Evolutionary conservation across 2,329 filamentous ascomycete genomes (phyloP), one percentile per base, ranked within the genome.

Genomic region (Anisogramma anomala): DNA sequence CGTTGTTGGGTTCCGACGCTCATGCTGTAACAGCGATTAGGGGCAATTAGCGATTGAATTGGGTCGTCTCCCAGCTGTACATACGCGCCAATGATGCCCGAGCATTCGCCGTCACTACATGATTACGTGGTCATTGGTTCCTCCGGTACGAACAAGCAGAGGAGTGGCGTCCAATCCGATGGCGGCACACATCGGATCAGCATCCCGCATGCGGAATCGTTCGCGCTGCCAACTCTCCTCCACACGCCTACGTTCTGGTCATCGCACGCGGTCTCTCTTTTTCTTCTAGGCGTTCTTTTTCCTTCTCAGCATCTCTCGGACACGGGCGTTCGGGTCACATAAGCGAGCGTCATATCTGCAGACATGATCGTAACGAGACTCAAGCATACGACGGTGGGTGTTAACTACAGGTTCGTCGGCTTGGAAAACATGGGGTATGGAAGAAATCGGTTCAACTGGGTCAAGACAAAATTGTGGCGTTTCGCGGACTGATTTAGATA

Each of bases 1-100:
- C 67, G 13, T 68, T 67, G 36, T 65, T 59, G 55, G 58, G 60
- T 33, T 49, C 65, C 40, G 69, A 74, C 43, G 53, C 67, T 54
- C 65, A 72, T 57, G 52, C 66, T 41, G 59, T 67, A 33, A 67
- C 69, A 54, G 69, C 70, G 31, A 76, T 66, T 47, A 58, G 58
- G 50, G 59, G 63, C 39, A 50, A 42, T 37, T 48, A 48, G 44
- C 31, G 23, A 32, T 36, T 41, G 36, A 37, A 35, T 20, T 35
- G 27, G 39, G 32, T 23, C 19, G 26, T 48, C 31, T 30, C 46
- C 14, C 30, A n/a, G 23, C 8, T 30, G 28, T 25, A 38, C 22
- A 28, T 25, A 27, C 35, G 20, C 27, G 25, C 33, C n/a, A 37
- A n/a, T 7, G 31, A 33, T 3, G 9, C 22, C 15, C 18, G 32